Evolutionary conservation across 2,329 filamentous ascomycete genomes (phyloP), one percentile per base, ranked within the genome.

Genomic region (Alternaria brassicae): DNA sequence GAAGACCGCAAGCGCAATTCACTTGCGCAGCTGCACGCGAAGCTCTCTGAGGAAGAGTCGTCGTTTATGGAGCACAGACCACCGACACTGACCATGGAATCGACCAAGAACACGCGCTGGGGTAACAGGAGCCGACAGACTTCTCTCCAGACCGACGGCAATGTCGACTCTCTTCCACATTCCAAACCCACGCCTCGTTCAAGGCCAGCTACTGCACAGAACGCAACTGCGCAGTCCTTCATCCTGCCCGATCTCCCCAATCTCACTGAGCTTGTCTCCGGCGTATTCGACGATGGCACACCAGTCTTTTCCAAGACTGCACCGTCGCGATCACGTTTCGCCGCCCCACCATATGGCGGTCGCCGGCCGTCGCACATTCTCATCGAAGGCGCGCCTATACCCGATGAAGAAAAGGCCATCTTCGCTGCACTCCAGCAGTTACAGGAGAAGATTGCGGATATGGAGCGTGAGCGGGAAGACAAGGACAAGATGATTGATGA

Each of bases 331-430:
- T 85, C 85, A 12, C 83, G 85, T 34, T 87, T 87, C 72, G 78
- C 82, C 4, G 83, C 83, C 15, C 80, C 80, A n/a, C 71, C 66
- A 27, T 67, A 64, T 39, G 65, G 67, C 17, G 62, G 68, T 6
- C 70, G 74, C 41, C 69, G 73, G 3, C 69, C 74, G 2, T 71
- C 72, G 34, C 70, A 87, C 66, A 72, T 80, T 12, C 80, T 81
- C 0, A 75, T 89, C 19, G 81, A 86, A 36, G 80, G 82, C 12
- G 78, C 88, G 10, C 81, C 85, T 0, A 81, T 88, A 44, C 86
- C 86, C 0, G 81, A 84, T 12, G 86, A 89, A 48, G 87, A 89
- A 63, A 87, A 89, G 72, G 84, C 83, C 2, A 82, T 89, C 47
- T 87, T 87, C 67, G 81, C 85, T n/a, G 86, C 85, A 10, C 77